Evolutionary conservation across 345 rosid genomes (phyloP).

Genomic region (Gossypioides kirkii): DNA sequence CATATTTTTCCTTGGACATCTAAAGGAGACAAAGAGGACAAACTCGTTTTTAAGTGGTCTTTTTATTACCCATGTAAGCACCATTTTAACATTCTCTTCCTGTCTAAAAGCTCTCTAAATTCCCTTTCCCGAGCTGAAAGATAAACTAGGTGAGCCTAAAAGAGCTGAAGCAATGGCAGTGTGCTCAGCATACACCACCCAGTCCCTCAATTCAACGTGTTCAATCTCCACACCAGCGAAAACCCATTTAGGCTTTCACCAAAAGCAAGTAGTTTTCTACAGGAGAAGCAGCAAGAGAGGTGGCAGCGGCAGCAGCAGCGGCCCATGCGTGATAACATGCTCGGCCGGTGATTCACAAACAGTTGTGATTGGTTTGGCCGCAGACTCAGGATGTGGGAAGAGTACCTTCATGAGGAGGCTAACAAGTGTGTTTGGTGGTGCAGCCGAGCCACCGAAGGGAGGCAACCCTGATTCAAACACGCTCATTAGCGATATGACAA

Average conservation of each 20-base stretch:
- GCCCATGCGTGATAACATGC: conserved; percentile 49
- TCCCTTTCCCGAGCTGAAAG: neutral
- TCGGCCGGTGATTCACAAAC: conserved; percentile 48
- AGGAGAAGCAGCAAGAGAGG: conserved; percentile 27
- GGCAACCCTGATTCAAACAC: conserved; percentile 98
- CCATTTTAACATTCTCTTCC: conserved; percentile 23
- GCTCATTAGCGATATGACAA: conserved; percentile 80
- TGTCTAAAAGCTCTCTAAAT: conserved; percentile 3
- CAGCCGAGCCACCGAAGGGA: conserved; percentile 88
- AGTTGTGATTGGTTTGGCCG: conserved; percentile 84
- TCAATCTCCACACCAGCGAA: conserved; percentile 50
- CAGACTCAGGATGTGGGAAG: conserved; percentile 94
- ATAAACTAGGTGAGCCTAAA: neutral
- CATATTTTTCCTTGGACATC: conserved; percentile 17
- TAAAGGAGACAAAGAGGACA: conserved; percentile 3
- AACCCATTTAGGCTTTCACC: conserved; percentile 41
- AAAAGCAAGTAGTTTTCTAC: conserved; percentile 46
- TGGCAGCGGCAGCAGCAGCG: conserved; percentile 31
- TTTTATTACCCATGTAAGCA: neutral
- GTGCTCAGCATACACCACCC: conserved; percentile 65
- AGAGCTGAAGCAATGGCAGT: conserved; percentile 50
- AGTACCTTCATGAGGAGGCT: conserved; percentile 91
- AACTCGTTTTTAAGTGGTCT: neutral
- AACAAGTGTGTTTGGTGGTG: conserved; percentile 91
- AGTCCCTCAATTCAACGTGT: conserved; percentile 61